These are phyloP conservation scores for Globisporangium orthogonon DNA, from an alignment of 352 stramenopile species.

Conservation along the genomic window DNA sequence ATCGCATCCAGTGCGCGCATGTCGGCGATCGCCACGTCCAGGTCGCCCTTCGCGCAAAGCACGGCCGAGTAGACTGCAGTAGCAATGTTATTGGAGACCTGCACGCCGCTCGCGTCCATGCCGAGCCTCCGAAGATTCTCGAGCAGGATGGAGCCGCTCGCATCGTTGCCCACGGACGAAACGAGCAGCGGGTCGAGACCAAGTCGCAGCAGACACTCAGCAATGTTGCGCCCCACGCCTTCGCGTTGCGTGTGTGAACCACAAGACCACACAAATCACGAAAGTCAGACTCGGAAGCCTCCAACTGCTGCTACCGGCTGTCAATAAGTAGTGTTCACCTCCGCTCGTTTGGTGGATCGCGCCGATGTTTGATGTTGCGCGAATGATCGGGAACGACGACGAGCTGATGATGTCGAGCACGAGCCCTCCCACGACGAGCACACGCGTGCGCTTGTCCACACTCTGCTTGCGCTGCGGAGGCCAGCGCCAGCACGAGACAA, in stretches of 20 bases:
- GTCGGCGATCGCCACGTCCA: slow-evolving; percentile 84
- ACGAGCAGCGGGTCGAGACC: slow-evolving; percentile 61
- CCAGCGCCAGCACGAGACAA: background rate
- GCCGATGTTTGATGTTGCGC: slow-evolving; percentile 85
- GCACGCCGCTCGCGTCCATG: slow-evolving; percentile 54
- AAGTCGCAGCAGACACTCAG: slow-evolving; percentile 81
- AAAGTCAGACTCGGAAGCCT: no score
- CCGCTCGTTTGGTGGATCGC: slow-evolving; percentile 78
- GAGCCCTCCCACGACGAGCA: slow-evolving; percentile 84
- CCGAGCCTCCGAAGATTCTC: slow-evolving; percentile 54
- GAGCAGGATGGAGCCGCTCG: slow-evolving; percentile 62
- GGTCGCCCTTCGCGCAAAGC: slow-evolving; percentile 63
- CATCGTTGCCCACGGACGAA: slow-evolving; percentile 76
- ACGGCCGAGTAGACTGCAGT: slow-evolving; percentile 88
- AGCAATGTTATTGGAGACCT: slow-evolving; percentile 32
- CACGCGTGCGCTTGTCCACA: slow-evolving; percentile 15
- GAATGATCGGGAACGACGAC: slow-evolving; percentile 58
- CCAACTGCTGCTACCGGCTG: background rate
- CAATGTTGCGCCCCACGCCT: slow-evolving; percentile 92
- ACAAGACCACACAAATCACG: background rate
- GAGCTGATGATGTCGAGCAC: slow-evolving; percentile 86
- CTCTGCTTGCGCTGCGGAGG: background rate
- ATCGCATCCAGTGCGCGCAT: slow-evolving; percentile 79
- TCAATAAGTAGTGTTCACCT: slow-evolving; percentile 17
- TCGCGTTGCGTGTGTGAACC: background rate